A percentile compares a stretch with the other conserved stretches of the same genome.
phyloP scores from a whole-genome alignment of 148 eudicot genomes.

The Rhododendron vialii region DNA sequence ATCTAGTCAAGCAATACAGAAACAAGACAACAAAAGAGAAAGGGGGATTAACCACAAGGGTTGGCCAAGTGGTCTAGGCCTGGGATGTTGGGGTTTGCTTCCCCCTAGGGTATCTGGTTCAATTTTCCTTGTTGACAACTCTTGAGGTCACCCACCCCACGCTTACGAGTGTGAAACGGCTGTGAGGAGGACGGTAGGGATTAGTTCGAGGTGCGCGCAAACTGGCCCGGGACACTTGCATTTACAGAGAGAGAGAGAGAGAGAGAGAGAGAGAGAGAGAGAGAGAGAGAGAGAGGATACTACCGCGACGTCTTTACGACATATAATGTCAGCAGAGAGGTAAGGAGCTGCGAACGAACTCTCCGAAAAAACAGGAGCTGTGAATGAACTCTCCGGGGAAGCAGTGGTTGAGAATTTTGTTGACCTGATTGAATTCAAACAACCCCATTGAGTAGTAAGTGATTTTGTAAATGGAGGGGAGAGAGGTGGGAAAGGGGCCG shows the following conservation, averaged over 20 bases:
- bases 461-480: not conserved
- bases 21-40: not conserved
- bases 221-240: not conserved
- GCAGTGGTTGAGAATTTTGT: slow-evolving; percentile 16
- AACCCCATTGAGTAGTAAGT: slow-evolving; percentile 10
- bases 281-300: slow-evolving; percentile 1
- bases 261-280: not conserved
- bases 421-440: slow-evolving; percentile 16
- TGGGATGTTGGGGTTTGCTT: not conserved
- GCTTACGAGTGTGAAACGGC: too few relatives aligned
- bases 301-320: slow-evolving; percentile 61
- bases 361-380: slow-evolving; percentile 18
- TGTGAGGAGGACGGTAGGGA: too few relatives aligned
- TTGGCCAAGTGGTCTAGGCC: too few relatives aligned
- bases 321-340: slow-evolving; percentile 52
- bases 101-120: not conserved
- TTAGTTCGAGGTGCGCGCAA: not conserved
- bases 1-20: not conserved
- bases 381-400: slow-evolving; percentile 16
- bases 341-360: slow-evolving; percentile 48
- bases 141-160: too few relatives aligned
- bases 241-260: too few relatives aligned
- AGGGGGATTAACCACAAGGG: not conserved
- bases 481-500: not conserved
- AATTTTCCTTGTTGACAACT: not conserved